Evolutionary conservation across 1,139 yeast species (phyloP).

Genomic region (Kodamaea alishanica): DNA sequence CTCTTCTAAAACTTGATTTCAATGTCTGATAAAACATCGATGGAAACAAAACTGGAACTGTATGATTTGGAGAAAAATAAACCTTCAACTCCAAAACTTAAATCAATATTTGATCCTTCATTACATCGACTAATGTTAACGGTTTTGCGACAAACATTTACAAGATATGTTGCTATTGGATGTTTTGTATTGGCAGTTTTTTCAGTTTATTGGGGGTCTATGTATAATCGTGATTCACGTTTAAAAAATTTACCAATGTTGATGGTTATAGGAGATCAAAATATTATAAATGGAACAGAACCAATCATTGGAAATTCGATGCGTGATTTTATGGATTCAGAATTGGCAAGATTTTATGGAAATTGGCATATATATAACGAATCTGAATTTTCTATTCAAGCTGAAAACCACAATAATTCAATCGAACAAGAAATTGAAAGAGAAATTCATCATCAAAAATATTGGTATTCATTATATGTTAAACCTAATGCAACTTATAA

Average conservation of each 20-base stretch:
- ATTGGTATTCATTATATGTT: slow-evolving; percentile 45
- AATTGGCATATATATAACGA: slow-evolving; percentile 20
- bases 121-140: too few species aligned
- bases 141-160: too few species aligned
- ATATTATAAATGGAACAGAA: slow-evolving; percentile 21
- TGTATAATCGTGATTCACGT: slow-evolving; percentile 27
- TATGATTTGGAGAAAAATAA: too few species aligned
- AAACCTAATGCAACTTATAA: slow-evolving; percentile 28
- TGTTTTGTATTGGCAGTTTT: slow-evolving; percentile 29
- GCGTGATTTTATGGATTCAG: slow-evolving; percentile 16
- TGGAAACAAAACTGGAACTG: too few species aligned
- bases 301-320: slow-evolving; percentile 34
- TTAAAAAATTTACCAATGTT: slow-evolving; percentile 33
- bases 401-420: slow-evolving; percentile 12
- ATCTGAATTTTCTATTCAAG: slow-evolving; percentile 17
- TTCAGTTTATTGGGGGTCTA: slow-evolving; percentile 46
- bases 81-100: too few species aligned
- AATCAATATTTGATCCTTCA: too few species aligned
- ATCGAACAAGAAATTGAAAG: slow-evolving; percentile 28
- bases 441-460: slow-evolving; percentile 42
- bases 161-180: slow-evolving; percentile 21
- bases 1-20: too few species aligned
- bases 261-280: slow-evolving; percentile 40
- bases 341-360: slow-evolving; percentile 18
- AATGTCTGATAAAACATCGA: too few species aligned